phyloP scores from a whole-genome alignment of 208 protist species.

The Sergeia podlipaevii region DNA sequence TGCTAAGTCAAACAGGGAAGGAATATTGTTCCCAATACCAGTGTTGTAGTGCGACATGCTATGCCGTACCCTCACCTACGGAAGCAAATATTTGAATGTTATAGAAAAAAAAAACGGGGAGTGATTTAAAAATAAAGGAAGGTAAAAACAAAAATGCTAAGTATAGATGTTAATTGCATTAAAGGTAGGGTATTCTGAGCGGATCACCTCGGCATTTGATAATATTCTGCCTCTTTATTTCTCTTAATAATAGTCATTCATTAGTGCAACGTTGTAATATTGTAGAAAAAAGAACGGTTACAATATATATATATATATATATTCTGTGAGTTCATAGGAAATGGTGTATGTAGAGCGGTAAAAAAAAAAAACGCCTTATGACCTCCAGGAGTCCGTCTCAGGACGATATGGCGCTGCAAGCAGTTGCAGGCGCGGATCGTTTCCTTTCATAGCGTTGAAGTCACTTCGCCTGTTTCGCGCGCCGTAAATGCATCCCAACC shows the following conservation, averaged over 20 bases:
- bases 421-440: slow-evolving; percentile 21
- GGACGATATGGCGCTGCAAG: slow-evolving; percentile 23
- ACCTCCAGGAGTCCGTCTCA: slow-evolving; percentile 25
- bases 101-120: slow-evolving; percentile 8
- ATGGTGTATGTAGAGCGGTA: not conserved
- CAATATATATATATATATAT: too few relatives aligned
- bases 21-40: slow-evolving; percentile 75
- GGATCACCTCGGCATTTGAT: too few relatives aligned
- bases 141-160: too few relatives aligned
- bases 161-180: too few relatives aligned
- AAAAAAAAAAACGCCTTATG: not conserved
- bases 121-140: not conserved
- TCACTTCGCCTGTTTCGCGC: slow-evolving; percentile 48
- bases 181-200: too few relatives aligned
- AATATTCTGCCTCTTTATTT: too few relatives aligned
- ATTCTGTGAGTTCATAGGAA: not conserved
- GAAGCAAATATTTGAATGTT: slow-evolving; percentile 5
- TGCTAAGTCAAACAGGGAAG: slow-evolving; percentile 75
- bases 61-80: not conserved
- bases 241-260: too few relatives aligned
- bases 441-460: slow-evolving; percentile 29
- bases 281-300: too few relatives aligned
- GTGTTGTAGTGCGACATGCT: slow-evolving; percentile 86
- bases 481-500: slow-evolving; percentile 36
- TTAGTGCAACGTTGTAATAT: too few relatives aligned